A percentile compares a stretch with the other conserved stretches of the same genome.
Evolutionary conservation across 2,329 filamentous ascomycete species (phyloP).

Genomic region (Zymoseptoria pseudotritici): DNA sequence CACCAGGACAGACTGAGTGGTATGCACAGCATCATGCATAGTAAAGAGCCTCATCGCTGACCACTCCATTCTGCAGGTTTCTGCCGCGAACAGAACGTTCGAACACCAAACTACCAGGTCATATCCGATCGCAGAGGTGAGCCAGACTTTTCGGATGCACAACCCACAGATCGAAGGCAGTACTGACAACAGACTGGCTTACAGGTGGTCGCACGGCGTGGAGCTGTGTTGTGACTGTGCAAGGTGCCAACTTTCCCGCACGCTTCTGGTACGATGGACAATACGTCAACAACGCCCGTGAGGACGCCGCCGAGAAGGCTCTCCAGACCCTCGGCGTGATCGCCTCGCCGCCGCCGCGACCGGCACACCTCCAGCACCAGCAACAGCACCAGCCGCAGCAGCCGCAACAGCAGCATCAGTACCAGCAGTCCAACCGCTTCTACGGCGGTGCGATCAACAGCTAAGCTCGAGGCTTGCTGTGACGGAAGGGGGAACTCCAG

Average conservation of each 20-base stretch:
- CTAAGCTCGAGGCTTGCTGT: slow-evolving; percentile 1
- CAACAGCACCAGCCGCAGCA: slow-evolving; percentile 12
- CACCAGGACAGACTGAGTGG: slow-evolving; percentile 30
- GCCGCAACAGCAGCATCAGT: not conserved
- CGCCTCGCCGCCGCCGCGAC: slow-evolving; percentile 15
- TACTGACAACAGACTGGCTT: slow-evolving; percentile 5
- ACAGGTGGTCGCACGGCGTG: slow-evolving; percentile 83
- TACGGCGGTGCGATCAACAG: slow-evolving; percentile 13
- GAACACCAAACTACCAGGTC: slow-evolving; percentile 50
- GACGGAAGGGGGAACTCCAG: not conserved
- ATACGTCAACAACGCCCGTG: slow-evolving; percentile 77
- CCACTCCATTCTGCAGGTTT: slow-evolving; percentile 16
- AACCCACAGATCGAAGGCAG: not conserved
- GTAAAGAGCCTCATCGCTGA: not conserved
- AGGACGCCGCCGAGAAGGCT: slow-evolving; percentile 84
- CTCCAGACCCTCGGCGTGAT: slow-evolving; percentile 47
- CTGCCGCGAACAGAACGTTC: slow-evolving; percentile 21
- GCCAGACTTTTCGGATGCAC: slow-evolving; percentile 12
- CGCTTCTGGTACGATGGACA: slow-evolving; percentile 89
- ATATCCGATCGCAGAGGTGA: slow-evolving; percentile 69
- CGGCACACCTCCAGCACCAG: slow-evolving; percentile 18
- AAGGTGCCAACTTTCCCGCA: slow-evolving; percentile 58
- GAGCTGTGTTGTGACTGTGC: slow-evolving; percentile 72
- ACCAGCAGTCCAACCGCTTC: slow-evolving; percentile 4
- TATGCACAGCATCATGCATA: slow-evolving; percentile 8